Conservation (phyloP, 148 eudicot genomes). For the Gaultheria prostrata region DNA sequence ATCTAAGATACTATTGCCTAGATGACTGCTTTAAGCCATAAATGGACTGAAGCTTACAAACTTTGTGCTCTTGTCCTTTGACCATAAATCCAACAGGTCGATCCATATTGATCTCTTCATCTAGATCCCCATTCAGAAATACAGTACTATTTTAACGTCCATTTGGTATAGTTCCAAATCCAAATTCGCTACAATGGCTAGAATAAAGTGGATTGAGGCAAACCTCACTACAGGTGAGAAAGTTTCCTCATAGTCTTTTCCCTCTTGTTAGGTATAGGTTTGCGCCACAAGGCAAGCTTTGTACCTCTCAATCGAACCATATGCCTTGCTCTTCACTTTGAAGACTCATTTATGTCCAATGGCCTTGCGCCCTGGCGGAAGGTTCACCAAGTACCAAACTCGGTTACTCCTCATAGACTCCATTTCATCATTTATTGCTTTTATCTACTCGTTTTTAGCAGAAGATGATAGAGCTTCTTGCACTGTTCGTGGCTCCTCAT, state of each 20-base stretch:
- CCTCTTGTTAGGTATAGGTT: background rate
- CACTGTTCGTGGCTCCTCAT: no score
- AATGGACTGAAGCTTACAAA: no score
- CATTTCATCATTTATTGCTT: no score
- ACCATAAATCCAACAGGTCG: no score
- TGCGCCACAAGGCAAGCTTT: background rate
- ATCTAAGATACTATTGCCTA: no score
- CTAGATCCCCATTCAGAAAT: slow-evolving; percentile 16
- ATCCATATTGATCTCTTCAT: slow-evolving; percentile 2
- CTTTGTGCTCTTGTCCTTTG: no score
- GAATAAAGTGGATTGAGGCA: background rate
- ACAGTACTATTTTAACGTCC: background rate
- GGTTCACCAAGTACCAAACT: background rate
- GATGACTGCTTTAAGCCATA: no score
- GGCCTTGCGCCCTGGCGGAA: background rate
- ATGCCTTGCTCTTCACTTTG: background rate
- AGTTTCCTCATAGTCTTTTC: background rate
- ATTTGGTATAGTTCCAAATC: slow-evolving; percentile 1
- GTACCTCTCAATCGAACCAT: background rate
- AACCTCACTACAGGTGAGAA: background rate
- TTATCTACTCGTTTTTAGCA: no score
- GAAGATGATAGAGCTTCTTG: no score
- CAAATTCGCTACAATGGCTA: background rate
- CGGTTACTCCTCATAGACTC: background rate
- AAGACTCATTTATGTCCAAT: slow-evolving; percentile 1